Conservation (phyloP, 2,329 filamentous ascomycete genomes). For the Claviceps monticola region DNA sequence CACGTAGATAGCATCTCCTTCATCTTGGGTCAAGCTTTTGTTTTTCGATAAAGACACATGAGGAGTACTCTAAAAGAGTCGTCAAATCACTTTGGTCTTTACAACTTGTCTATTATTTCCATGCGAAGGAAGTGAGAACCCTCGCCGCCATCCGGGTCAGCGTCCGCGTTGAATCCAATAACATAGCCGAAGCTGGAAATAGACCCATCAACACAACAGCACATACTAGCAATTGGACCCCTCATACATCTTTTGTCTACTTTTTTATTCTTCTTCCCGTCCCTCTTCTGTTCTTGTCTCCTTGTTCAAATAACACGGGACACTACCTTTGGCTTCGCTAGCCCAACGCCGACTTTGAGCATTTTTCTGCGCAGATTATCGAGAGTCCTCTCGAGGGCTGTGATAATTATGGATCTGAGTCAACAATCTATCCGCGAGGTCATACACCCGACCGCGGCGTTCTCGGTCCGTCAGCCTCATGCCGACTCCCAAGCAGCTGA, state of each 20-base stretch:
- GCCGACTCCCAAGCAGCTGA: slow-evolving; percentile 2
- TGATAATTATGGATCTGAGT: slow-evolving; percentile 37
- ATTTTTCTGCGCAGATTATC: neutral
- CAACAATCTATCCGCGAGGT: slow-evolving; percentile 38
- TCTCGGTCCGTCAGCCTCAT: slow-evolving; percentile 12
- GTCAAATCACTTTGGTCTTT: neutral
- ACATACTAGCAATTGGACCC: neutral
- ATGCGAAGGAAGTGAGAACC: neutral
- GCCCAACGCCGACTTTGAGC: neutral
- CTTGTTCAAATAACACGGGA: neutral
- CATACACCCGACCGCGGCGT: slow-evolving; percentile 45
- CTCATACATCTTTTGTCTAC: neutral
- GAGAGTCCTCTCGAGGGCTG: neutral
- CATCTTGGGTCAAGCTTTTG: neutral
- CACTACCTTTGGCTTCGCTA: too few species aligned
- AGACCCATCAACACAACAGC: neutral
- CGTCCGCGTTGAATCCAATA: neutral
- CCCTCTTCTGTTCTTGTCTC: neutral
- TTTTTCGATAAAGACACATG: slow-evolving; percentile 1
- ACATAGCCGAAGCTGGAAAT: neutral
- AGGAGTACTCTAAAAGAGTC: neutral
- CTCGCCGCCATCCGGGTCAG: neutral
- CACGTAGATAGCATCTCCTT: neutral
- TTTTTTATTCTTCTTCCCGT: neutral
- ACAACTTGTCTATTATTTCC: neutral